Evolutionary conservation across 768 basidiomycete species (phyloP), one percentile per base, ranked within the genome.

Genomic region (Podaxis rugospora): DNA sequence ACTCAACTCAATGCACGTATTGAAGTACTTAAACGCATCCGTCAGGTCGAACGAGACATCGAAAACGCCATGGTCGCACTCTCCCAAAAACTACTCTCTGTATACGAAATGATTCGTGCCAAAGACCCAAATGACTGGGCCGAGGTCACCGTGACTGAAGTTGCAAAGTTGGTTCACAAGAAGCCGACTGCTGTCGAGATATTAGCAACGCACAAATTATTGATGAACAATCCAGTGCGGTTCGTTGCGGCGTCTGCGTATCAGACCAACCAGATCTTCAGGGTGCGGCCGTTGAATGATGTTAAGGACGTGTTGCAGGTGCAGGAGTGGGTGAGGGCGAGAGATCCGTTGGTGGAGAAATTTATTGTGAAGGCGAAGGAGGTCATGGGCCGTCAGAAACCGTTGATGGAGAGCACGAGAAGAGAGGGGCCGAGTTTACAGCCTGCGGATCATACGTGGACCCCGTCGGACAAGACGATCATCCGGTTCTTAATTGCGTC

Each of bases 201-300:
- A 10, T 76, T 83, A 55, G 80, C 78, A n/a, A 70, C 85, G 0
- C 91, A 95, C 72, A 83, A 83, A 62, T 80, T 81, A 64, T 74
- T 95, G 64, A 84, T 92, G 80, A 70, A 75, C 5, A 68, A 80
- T 18, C 67, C 82, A 1, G 49, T 75, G 7, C 73, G 82, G 37
- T 95, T 87, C 65, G 69, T 86, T 16, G 80, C 85, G 3, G 72
- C 80, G 21, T 67, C 72, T 10, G 65, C 72, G 47, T 88, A 88
- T 67, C 71, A 81, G 25, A 63, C 71, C 21, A 72, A 73, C 3
- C 84, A 85, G 60, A 72, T 64, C 0, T 89, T 93, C 72, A 66
- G 76, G 46, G 82, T 94, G 32, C 85, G 92, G 1, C 89, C 92
- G 0, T 69, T 72, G 51, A 70, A 75, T 3, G 81, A 91, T 37